Evolutionary conservation across 2,329 filamentous ascomycete species (phyloP).

Genomic region (Coleophoma crateriformis): DNA sequence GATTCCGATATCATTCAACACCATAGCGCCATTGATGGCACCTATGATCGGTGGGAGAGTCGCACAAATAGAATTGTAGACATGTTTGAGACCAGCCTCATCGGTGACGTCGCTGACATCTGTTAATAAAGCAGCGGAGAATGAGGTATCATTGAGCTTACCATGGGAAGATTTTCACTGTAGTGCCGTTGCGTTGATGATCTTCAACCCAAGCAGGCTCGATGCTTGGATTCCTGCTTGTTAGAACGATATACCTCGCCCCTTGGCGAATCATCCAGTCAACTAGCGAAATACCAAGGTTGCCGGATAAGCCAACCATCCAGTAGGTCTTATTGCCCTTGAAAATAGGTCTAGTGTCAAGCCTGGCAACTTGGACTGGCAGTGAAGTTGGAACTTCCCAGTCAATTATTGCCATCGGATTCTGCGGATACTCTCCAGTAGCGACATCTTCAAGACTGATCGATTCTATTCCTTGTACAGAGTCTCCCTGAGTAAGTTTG

Average conservation of each 20-base stretch:
- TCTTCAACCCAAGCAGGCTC: background rate
- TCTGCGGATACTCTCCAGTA: background rate
- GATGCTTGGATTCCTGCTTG: constrained; percentile 28
- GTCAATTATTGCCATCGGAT: background rate
- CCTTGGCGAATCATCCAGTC: constrained; percentile 33
- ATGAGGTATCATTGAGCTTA: background rate
- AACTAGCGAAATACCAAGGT: constrained; percentile 29
- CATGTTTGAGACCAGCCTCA: constrained; percentile 10
- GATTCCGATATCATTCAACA: constrained; percentile 31
- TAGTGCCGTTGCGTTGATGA: constrained; percentile 20
- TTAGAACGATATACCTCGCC: constrained; percentile 29
- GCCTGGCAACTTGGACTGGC: background rate
- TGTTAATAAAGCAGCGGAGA: background rate
- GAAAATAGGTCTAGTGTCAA: constrained; percentile 2
- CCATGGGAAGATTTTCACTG: constrained; percentile 13
- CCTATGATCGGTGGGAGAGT: constrained; percentile 27
- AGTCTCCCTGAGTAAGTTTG: background rate
- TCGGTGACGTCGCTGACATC: constrained; percentile 9
- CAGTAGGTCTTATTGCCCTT: constrained; percentile 23
- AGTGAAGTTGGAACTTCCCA: background rate
- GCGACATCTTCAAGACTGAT: background rate
- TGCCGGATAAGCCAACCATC: constrained; percentile 20
- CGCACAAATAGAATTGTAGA: background rate
- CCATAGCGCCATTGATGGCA: constrained; percentile 36
- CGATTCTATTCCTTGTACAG: background rate